A percentile compares a stretch with the other conserved stretches of the same genome.
These are phyloP conservation scores for Brassica rapa DNA, from an alignment of 345 rosid species.

Conservation along the genomic window DNA sequence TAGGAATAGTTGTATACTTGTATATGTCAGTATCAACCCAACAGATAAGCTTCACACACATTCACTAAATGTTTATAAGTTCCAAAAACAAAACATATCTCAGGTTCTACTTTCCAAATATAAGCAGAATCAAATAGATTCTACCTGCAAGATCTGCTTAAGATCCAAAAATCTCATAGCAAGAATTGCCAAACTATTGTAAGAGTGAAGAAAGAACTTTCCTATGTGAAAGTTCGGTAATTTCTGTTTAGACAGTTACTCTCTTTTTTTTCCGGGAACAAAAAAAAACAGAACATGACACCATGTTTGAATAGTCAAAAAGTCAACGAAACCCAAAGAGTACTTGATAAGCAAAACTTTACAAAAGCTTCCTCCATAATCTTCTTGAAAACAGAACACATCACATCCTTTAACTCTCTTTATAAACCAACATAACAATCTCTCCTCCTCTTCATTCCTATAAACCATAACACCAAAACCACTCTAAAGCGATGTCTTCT, in stretches of 20 bases:
- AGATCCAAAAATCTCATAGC: no score
- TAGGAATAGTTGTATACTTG: no score
- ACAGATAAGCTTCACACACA: no score
- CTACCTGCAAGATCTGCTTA: no score
- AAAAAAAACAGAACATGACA: not conserved
- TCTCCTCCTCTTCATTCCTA: not conserved
- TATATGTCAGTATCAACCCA: no score
- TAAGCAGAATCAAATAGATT: no score
- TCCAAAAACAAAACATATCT: no score
- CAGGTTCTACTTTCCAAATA: no score
- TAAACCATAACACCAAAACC: not conserved
- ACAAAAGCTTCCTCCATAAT: slow-evolving; percentile 38
- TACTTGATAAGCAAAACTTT: slow-evolving; percentile 10
- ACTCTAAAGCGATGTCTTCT: not conserved
- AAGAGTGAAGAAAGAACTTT: no score
- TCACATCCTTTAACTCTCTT: not conserved
- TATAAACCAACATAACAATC: not conserved
- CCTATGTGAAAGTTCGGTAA: no score
- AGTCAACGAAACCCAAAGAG: slow-evolving; percentile 23
- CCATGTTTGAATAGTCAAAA: not conserved
- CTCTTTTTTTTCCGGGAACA: slow-evolving; percentile 1
- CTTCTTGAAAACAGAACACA: slow-evolving; percentile 22
- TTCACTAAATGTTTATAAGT: no score
- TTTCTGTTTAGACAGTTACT: not conserved
- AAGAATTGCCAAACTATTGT: no score